Evolutionary conservation across 2,329 filamentous ascomycete genomes (phyloP), one percentile per base, ranked within the genome.

Genomic region (Alternaria incomplexa): DNA sequence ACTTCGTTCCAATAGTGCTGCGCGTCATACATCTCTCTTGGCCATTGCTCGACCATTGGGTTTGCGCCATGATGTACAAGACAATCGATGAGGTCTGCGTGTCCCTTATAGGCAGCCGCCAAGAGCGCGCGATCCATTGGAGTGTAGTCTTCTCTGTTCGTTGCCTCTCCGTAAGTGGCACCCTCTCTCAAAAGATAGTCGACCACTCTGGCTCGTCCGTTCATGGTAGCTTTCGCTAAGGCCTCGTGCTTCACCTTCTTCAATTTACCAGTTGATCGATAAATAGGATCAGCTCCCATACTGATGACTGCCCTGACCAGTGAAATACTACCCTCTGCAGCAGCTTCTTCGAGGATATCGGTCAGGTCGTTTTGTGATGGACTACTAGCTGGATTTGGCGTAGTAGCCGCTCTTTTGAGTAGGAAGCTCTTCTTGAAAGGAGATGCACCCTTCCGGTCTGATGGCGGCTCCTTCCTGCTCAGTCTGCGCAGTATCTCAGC

Each of bases 201-300:
- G 2, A 65, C 65, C 8, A 71, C 61, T 20, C 54, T 62, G 12
- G 65, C 59, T 28, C 65, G 63, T 20, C 68, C 68, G 30, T 51
- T 54, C 8, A 62, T 47, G 20, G 66, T 68, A 12, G 68, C 68
- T 28, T 69, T 68, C 23, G 65, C 54, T 6, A 71, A 17, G 6
- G 68, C 68, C 50, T 69, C 67, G n/a, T 71, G 63, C 32, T 68
- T 68, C 8, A 47, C 50, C 25, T 62, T 69, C 48, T 69, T 71
- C 22, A 62, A 32, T 28, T 56, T 66, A 13, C 63, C 26, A 20
- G 44, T 56, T 3, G 67, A 61, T 47, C 61, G 56, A 51, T 61
- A 63, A 3, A 62, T 15, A 22, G 63, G 63, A 43, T 65, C 56
- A 5, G 63, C 63, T 13, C 63, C 63, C 28, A 70, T 57, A 2